These are phyloP conservation scores for Lepidium aucheri DNA, from an alignment of 345 rosid species.

Conservation along the genomic window DNA sequence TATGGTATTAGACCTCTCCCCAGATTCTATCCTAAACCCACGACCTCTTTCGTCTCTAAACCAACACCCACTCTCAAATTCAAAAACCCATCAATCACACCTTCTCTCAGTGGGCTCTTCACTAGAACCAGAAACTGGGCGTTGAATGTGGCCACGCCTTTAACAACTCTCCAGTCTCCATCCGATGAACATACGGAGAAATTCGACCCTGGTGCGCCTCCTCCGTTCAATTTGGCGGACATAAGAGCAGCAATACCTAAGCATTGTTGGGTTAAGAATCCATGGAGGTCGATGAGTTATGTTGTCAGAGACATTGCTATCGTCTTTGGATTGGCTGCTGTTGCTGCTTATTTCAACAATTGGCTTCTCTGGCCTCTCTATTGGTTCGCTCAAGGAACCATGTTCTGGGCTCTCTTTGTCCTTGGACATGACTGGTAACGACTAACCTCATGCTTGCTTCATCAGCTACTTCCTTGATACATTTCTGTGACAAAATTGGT, in stretches of 20 bases:
- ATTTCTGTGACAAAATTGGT: not conserved
- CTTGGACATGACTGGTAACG: slow-evolving; percentile 82
- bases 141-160: slow-evolving; percentile 44
- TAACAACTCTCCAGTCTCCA: not conserved
- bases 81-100: slow-evolving; percentile 1
- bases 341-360: slow-evolving; percentile 45
- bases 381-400: slow-evolving; percentile 81
- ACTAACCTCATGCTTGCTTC: not conserved
- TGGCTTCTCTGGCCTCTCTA: slow-evolving; percentile 80
- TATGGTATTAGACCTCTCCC: slow-evolving; percentile 64
- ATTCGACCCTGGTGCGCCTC: slow-evolving; percentile 44
- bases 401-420: slow-evolving; percentile 90
- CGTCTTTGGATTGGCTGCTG: slow-evolving; percentile 62
- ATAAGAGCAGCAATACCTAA: slow-evolving; percentile 66
- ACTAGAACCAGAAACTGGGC: slow-evolving; percentile 26
- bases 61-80: slow-evolving; percentile 15
- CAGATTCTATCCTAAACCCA: slow-evolving; percentile 29
- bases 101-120: slow-evolving; percentile 1
- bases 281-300: slow-evolving; percentile 66
- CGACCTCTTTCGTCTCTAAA: slow-evolving; percentile 13
- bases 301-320: slow-evolving; percentile 58
- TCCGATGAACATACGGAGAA: slow-evolving; percentile 8
- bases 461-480: not conserved
- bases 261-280: slow-evolving; percentile 82
- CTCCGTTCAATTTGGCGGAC: slow-evolving; percentile 59